phyloP scores from a whole-genome alignment of 768 basidiomycete genomes.

The Leccinum subtestaceum region DNA sequence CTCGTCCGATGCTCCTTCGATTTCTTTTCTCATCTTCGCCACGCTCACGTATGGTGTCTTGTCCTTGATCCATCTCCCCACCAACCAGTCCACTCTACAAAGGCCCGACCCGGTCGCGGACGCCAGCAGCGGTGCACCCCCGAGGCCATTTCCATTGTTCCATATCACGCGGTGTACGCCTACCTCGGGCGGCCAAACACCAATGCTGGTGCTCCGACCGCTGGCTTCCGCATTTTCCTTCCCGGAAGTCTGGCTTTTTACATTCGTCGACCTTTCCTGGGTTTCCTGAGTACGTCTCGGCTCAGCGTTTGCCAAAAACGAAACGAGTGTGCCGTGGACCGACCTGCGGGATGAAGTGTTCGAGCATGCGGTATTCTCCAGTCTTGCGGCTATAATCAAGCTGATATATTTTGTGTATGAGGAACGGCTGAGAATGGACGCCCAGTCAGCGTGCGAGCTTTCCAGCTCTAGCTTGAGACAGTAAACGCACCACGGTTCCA shows the following conservation, averaged over 20 bases:
- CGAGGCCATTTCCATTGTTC: constrained; percentile 75
- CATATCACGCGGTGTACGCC: constrained; percentile 77
- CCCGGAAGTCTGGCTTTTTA: constrained; percentile 33
- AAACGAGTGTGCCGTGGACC: neutral
- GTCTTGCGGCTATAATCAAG: constrained; percentile 81
- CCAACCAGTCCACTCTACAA: constrained; percentile 78
- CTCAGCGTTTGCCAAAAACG: neutral
- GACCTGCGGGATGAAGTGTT: constrained; percentile 77
- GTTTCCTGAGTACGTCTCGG: constrained; percentile 42
- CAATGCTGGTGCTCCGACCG: constrained; percentile 40
- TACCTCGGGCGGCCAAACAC: constrained; percentile 79
- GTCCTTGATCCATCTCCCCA: constrained; percentile 71
- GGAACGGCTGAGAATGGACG: constrained; percentile 53
- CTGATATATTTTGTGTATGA: constrained; percentile 77
- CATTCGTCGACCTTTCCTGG: constrained; percentile 33
- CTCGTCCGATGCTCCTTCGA: constrained; percentile 39
- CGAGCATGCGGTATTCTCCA: constrained; percentile 83
- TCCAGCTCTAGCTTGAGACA: neutral
- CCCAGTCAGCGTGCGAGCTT: neutral
- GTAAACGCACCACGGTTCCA: constrained; percentile 60
- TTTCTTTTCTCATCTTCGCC: constrained; percentile 58
- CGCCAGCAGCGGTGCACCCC: constrained; percentile 57
- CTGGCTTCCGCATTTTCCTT: constrained; percentile 20
- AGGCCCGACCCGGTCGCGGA: constrained; percentile 83
- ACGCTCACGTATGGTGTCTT: constrained; percentile 66